phyloP scores from a whole-genome alignment of 495 filamentous ascomycete genomes.

The Margaritispora aquatica region DNA sequence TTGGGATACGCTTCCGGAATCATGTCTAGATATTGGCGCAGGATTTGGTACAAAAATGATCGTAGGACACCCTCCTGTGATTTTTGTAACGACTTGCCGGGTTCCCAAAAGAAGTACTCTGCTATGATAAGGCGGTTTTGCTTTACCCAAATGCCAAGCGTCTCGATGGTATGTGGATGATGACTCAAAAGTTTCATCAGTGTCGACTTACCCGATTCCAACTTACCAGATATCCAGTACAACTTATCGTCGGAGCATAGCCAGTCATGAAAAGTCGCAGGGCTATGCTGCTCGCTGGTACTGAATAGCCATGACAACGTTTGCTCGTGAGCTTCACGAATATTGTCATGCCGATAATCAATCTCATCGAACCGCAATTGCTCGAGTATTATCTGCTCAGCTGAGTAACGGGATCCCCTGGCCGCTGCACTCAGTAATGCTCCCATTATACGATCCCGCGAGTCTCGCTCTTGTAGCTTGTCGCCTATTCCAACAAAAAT shows the following conservation, averaged over 20 bases:
- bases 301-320: conserved; percentile 23
- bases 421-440: too few relatives aligned
- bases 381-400: too few relatives aligned
- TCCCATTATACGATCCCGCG: too few relatives aligned
- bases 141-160: conserved; percentile 20
- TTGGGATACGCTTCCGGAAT: not conserved
- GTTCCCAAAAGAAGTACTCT: conserved; percentile 35
- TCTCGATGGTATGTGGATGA: conserved; percentile 8
- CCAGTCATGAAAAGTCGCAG: too few relatives aligned
- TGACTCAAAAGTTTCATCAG: conserved; percentile 27
- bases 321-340: conserved; percentile 14
- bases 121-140: conserved; percentile 26
- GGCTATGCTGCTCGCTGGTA: not conserved
- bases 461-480: too few relatives aligned
- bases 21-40: conserved; percentile 17
- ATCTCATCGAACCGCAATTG: conserved; percentile 9
- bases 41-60: conserved; percentile 31
- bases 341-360: conserved; percentile 17
- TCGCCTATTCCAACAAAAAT: too few relatives aligned
- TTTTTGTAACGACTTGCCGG: conserved; percentile 34
- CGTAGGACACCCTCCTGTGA: conserved; percentile 34
- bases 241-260: conserved; percentile 10
- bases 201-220: conserved; percentile 32
- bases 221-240: conserved; percentile 30
- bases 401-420: too few relatives aligned